These are phyloP conservation scores for Nemania diffusa DNA, from an alignment of 2,329 filamentous ascomycete genomes.

Conservation along the genomic window DNA sequence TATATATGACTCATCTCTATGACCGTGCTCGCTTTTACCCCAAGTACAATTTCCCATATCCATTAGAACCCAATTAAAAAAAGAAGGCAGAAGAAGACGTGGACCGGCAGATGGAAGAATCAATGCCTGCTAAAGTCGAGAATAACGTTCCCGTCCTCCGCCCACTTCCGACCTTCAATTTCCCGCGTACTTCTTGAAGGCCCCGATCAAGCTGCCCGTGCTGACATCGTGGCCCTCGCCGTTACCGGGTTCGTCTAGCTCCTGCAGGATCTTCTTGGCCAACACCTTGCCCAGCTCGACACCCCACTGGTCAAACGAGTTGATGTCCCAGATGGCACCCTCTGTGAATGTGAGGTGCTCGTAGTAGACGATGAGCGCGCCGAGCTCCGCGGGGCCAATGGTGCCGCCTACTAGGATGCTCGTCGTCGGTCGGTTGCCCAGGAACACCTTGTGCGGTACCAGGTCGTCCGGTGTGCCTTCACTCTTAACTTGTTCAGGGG, in stretches of 20 bases:
- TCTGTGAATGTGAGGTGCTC: slow-evolving; percentile 98
- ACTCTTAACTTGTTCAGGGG: slow-evolving; percentile 78
- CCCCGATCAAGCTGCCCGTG: slow-evolving; percentile 88
- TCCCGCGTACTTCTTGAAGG: slow-evolving; percentile 82
- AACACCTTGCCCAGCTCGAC: slow-evolving; percentile 97
- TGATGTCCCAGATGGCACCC: slow-evolving; percentile 99
- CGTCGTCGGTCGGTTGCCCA: slow-evolving; percentile 96
- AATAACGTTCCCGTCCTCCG: slow-evolving; percentile 4
- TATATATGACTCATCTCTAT: slow-evolving; percentile 3
- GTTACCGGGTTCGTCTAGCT: slow-evolving; percentile 82
- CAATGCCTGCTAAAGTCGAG: slow-evolving; percentile 35
- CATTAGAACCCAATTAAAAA: not conserved
- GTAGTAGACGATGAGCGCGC: slow-evolving; percentile 97
- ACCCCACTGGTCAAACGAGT: slow-evolving; percentile 99
- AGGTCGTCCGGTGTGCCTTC: slow-evolving; percentile 79
- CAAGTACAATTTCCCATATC: not conserved
- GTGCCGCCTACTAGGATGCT: slow-evolving; percentile 89
- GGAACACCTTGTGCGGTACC: slow-evolving; percentile 98
- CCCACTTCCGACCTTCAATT: slow-evolving; percentile 53
- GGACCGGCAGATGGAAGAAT: not conserved
- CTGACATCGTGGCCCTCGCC: slow-evolving; percentile 83
- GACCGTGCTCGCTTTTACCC: slow-evolving; percentile 6
- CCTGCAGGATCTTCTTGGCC: slow-evolving; percentile 88
- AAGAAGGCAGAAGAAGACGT: not conserved
- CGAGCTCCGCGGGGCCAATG: slow-evolving; percentile 93